Evolutionary conservation across 306 rosid species (phyloP), one percentile per base, ranked within the genome.

Genomic region (Carpinus fangiana): DNA sequence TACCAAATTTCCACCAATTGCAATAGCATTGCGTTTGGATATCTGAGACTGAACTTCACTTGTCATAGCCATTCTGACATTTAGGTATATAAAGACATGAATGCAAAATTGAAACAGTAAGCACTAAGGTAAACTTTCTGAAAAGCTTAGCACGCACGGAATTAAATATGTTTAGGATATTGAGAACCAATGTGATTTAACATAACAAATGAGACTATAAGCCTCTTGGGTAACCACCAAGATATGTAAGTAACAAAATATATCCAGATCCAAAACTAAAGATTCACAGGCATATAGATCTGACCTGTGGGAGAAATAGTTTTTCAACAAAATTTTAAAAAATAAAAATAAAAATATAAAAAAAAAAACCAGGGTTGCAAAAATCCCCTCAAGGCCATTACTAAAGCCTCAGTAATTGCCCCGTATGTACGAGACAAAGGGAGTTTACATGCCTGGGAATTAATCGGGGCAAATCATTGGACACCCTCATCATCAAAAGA

Each of bases 1-100:
- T 71, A 88, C 96, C 91, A 95, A 84, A 88, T 95, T 93, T 48
- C 98, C 99, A 57, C 89, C 84, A 68, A 93, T 51, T 31, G 89
- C 89, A 51, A 89, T 83, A 65, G 82, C 78, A 76, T 87, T 87
- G 68, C 78, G 84, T 86, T 89, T 95, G 76, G 99, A 95, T 80
- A 95, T 79, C 83, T 85, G 88, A 74, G 99, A 90, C 87, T 95
- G 91, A 75, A 91, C 85, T 84, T 93, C 87, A 59, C 98, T 95
- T 70, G 94, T 86, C 96, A 95, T 93, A 77, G 93, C 98, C 99
- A 95, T 95, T 83, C 98, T 95, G 90, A 76, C 72, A 86, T 74
- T 73, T 90, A 77, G 78, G 71, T 69, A 76, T 73, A 70, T 20
- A 71, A 77, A 79, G 54, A 77, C 64, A 78, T 68, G 53, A 84